A percentile compares a stretch with the other conserved stretches of the same genome.
Conservation (phyloP, 192 early-diverging fungal species). For the Mycoemilia scoparia region DNA sequence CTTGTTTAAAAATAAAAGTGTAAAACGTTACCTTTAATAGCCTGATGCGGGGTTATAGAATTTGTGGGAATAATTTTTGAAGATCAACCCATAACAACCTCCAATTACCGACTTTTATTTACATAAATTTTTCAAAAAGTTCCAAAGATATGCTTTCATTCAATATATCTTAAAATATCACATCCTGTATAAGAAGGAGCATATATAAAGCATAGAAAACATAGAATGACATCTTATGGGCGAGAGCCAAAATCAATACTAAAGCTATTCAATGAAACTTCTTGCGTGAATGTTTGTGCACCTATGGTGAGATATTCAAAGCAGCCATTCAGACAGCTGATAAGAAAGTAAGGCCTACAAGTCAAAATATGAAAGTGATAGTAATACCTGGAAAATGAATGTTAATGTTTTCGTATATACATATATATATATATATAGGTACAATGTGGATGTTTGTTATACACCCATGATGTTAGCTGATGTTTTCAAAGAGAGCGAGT, state of each 20-base stretch:
- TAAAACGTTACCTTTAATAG: too few species aligned
- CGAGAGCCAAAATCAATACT: slow-evolving; percentile 21
- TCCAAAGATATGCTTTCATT: too few species aligned
- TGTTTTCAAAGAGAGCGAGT: slow-evolving; percentile 71
- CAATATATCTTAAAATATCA: too few species aligned
- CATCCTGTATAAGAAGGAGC: too few species aligned
- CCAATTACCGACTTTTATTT: too few species aligned
- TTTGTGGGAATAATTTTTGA: too few species aligned
- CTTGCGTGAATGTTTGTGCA: slow-evolving; percentile 65
- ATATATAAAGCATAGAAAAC: not conserved
- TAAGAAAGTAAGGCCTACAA: slow-evolving; percentile 57
- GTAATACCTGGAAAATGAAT: slow-evolving; percentile 3
- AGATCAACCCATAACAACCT: too few species aligned
- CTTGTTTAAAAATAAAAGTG: too few species aligned
- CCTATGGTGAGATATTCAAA: slow-evolving; percentile 98
- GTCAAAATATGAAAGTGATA: too few species aligned
- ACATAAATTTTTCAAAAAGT: too few species aligned
- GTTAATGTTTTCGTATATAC: not conserved
- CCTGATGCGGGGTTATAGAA: too few species aligned
- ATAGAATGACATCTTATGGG: slow-evolving; percentile 9
- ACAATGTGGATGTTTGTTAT: slow-evolving; percentile 73
- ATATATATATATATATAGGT: too few species aligned
- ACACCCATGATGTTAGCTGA: slow-evolving; percentile 95
- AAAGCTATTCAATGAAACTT: slow-evolving; percentile 34
- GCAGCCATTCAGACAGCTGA: slow-evolving; percentile 72